phyloP scores from a whole-genome alignment of 305 asterid species.

The Solanum chacoense region DNA sequence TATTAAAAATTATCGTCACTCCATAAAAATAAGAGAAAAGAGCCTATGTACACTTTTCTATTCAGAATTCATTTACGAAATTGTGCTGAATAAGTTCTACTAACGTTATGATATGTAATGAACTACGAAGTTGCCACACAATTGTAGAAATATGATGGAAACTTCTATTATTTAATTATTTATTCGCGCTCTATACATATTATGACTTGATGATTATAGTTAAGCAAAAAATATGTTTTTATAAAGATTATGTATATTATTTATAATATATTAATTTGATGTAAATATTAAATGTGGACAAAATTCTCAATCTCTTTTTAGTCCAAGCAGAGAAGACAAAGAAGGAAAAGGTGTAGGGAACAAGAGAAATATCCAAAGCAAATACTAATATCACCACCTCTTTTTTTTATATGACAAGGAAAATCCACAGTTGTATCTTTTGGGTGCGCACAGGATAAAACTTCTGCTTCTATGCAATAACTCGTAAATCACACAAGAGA shows the following conservation, averaged over 20 bases:
- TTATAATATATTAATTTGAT: neutral
- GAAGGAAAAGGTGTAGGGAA: neutral
- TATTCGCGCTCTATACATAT: neutral
- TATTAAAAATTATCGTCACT: neutral
- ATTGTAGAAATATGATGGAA: too few species aligned
- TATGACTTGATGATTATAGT: neutral
- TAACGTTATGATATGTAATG: neutral
- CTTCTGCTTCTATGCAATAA: neutral
- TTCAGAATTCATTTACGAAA: too few species aligned
- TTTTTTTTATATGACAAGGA: too few species aligned
- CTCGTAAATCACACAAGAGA: too few species aligned
- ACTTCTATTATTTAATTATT: too few species aligned
- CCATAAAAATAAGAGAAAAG: neutral
- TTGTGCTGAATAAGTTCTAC: neutral
- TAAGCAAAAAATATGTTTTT: too few species aligned
- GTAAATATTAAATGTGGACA: neutral
- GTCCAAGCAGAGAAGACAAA: neutral
- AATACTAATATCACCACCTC: neutral
- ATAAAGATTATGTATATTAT: neutral
- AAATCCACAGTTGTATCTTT: fast-evolving
- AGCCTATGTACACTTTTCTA: neutral
- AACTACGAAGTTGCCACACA: neutral
- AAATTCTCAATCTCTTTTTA: neutral
- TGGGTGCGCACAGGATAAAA: neutral
- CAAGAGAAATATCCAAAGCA: neutral